Evolutionary conservation across 345 rosid genomes (phyloP).

Genomic region (Eucalyptus caleyi): DNA sequence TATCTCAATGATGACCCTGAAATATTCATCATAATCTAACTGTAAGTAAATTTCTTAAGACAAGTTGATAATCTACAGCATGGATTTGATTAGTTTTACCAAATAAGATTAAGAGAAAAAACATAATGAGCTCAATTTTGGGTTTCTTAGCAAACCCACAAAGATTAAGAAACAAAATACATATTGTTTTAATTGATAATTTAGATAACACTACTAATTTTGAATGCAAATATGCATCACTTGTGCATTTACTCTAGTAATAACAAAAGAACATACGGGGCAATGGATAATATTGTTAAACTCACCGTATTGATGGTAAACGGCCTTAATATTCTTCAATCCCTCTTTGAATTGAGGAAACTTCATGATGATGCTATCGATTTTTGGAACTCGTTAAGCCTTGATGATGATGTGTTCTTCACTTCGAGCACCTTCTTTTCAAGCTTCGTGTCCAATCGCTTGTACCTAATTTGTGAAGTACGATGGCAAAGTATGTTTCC

Average conservation of each 20-base stretch:
- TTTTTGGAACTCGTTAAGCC: conserved; percentile 32
- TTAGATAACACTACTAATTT: neutral
- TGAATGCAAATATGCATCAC: neutral
- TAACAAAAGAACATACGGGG: neutral
- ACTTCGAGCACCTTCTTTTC: conserved; percentile 58
- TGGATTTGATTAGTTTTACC: neutral
- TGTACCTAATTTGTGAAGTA: conserved; percentile 38
- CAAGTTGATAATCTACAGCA: neutral
- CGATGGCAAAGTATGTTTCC: conserved; percentile 35
- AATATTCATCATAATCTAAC: neutral
- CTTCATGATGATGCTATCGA: conserved; percentile 61
- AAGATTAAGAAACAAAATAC: neutral
- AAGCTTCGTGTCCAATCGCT: conserved; percentile 56
- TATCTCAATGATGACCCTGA: neutral
- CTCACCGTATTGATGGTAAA: conserved; percentile 62
- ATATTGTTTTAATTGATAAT: neutral
- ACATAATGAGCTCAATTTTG: neutral
- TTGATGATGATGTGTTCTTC: conserved; percentile 24
- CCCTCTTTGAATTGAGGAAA: conserved; percentile 61
- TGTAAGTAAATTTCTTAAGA: neutral
- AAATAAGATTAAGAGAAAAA: neutral
- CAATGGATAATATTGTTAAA: neutral
- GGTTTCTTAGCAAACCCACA: neutral
- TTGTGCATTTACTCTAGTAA: neutral
- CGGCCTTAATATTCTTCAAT: conserved; percentile 46